phyloP scores from a whole-genome alignment of 495 filamentous ascomycete genomes.

The Penicillium steckii region DNA sequence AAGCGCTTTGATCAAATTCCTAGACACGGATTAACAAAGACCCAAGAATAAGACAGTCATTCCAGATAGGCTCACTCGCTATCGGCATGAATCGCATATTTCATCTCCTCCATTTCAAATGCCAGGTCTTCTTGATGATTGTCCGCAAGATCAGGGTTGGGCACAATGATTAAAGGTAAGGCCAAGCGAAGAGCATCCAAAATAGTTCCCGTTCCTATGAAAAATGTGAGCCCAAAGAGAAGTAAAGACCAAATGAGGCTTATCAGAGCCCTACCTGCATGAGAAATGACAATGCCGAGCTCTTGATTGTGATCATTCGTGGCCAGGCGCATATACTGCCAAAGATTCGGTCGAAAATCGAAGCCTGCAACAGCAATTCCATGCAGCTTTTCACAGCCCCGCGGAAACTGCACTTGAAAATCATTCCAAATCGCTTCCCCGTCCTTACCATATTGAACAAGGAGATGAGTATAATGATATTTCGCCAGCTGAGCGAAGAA shows the following conservation, averaged over 20 bases:
- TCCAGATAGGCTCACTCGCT: constrained; percentile 51
- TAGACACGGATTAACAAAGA: constrained; percentile 11
- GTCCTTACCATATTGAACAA: constrained; percentile 74
- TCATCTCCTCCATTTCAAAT: constrained; percentile 62
- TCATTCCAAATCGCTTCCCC: constrained; percentile 45
- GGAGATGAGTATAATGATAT: constrained; percentile 61
- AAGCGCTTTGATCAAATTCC: constrained; percentile 44
- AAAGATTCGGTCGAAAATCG: constrained; percentile 61
- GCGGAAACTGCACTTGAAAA: constrained; percentile 20
- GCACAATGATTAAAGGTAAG: constrained; percentile 77
- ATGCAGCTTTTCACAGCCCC: constrained; percentile 19
- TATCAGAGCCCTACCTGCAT: constrained; percentile 65
- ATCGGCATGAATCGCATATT: constrained; percentile 66
- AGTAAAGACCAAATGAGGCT: not conserved
- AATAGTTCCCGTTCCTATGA: constrained; percentile 81
- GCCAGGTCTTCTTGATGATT: constrained; percentile 93
- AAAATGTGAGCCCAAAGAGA: not conserved
- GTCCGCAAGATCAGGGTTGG: constrained; percentile 77
- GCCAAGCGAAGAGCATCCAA: constrained; percentile 70
- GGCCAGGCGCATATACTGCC: constrained; percentile 52
- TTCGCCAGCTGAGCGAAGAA: constrained; percentile 59
- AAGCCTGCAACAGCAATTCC: constrained; percentile 60
- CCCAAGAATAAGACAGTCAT: not conserved
- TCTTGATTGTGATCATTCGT: constrained; percentile 48
- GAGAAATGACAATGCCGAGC: constrained; percentile 69